Evolutionary conservation across 805 yeast genomes (phyloP).

Genomic region (Teunomyces gatunensis): DNA sequence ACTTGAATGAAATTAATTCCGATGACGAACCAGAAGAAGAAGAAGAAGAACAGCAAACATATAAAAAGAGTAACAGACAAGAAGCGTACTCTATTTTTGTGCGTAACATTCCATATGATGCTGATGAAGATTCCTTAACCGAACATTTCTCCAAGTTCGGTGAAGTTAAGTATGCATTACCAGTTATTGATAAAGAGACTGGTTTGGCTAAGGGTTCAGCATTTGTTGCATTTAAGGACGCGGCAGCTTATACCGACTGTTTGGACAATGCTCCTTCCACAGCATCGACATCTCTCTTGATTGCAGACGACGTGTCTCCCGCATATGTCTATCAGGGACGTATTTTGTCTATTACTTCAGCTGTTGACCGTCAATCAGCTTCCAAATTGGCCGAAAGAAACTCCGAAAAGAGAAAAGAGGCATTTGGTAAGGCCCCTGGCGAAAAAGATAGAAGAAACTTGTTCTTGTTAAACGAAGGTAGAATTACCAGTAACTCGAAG

Average conservation of each 20-base stretch:
- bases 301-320: slow-evolving; percentile 90
- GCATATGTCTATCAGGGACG: slow-evolving; percentile 91
- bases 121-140: slow-evolving; percentile 71
- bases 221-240: slow-evolving; percentile 77
- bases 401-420: slow-evolving; percentile 67
- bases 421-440: slow-evolving; percentile 75
- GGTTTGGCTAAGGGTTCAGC: slow-evolving; percentile 94
- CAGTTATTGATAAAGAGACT: slow-evolving; percentile 82
- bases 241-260: slow-evolving; percentile 65
- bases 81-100: slow-evolving; percentile 78
- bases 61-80: slow-evolving; percentile 53
- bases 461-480: slow-evolving; percentile 89
- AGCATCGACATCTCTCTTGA: slow-evolving; percentile 59
- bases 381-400: slow-evolving; percentile 67
- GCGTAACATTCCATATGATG: slow-evolving; percentile 92
- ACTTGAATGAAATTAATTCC: slow-evolving; percentile 31
- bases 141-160: slow-evolving; percentile 86
- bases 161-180: slow-evolving; percentile 85
- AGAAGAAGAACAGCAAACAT: slow-evolving; percentile 29
- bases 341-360: slow-evolving; percentile 75
- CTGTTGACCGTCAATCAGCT: slow-evolving; percentile 87
- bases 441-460: slow-evolving; percentile 82
- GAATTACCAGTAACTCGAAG: slow-evolving; percentile 77
- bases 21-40: slow-evolving; percentile 34
- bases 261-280: slow-evolving; percentile 75